Evolutionary conservation across 2,329 filamentous ascomycete genomes (phyloP).

Genomic region (Macrophomina pseudophaseolina): DNA sequence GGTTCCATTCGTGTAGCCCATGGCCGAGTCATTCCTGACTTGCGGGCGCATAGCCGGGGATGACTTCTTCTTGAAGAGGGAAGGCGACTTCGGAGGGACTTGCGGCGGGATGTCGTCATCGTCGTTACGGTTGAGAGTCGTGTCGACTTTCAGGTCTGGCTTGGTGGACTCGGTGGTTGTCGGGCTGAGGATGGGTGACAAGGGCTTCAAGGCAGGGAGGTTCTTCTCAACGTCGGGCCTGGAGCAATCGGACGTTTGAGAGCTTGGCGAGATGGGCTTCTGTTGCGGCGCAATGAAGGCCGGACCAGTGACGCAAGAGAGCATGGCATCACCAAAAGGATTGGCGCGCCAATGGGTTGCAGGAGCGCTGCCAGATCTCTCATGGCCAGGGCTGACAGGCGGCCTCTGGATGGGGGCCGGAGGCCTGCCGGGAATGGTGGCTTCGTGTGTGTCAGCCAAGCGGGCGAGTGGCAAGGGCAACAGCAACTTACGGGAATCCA

Average conservation of each 20-base stretch:
- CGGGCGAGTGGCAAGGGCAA: not conserved
- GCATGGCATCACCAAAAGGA: slow-evolving; percentile 48
- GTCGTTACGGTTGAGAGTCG: slow-evolving; percentile 30
- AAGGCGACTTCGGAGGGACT: slow-evolving; percentile 46
- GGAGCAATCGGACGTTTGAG: slow-evolving; percentile 5
- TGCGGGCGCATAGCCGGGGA: slow-evolving; percentile 41
- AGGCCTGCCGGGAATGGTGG: slow-evolving; percentile 48
- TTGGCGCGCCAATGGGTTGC: slow-evolving; percentile 40
- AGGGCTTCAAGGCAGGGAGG: slow-evolving; percentile 28
- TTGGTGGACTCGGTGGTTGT: slow-evolving; percentile 32
- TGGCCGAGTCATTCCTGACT: slow-evolving; percentile 20
- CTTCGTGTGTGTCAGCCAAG: slow-evolving; percentile 31
- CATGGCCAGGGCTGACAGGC: slow-evolving; percentile 37
- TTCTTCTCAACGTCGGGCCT: not conserved
- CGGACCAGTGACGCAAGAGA: slow-evolving; percentile 45
- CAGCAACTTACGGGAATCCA: slow-evolving; percentile 46
- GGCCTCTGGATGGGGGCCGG: slow-evolving; percentile 38
- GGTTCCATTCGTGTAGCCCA: not conserved
- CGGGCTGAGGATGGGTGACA: slow-evolving; percentile 44
- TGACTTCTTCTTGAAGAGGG: slow-evolving; percentile 37
- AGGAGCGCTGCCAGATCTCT: slow-evolving; percentile 46
- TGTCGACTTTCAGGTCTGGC: slow-evolving; percentile 42
- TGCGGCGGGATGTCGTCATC: slow-evolving; percentile 38
- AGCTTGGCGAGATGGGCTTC: slow-evolving; percentile 16
- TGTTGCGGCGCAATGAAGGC: slow-evolving; percentile 32